Percentiles rank a stretch among this genome's conserved stretches.
Conservation (phyloP, 164 flowering plant genomes). For the Kingdonia uniflora region DNA sequence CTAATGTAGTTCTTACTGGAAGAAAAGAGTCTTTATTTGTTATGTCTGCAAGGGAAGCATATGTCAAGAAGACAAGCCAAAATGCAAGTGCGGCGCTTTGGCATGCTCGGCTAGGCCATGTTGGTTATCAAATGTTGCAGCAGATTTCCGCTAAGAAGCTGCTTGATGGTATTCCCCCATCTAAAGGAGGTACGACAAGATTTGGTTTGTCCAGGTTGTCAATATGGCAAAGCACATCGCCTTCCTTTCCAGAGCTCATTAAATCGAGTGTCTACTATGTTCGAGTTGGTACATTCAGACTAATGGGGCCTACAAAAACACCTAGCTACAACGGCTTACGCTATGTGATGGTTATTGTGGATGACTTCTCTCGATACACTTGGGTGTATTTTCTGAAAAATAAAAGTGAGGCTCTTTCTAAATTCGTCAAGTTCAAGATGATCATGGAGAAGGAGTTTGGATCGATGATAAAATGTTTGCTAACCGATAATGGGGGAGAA, state of each 20-base stretch:
- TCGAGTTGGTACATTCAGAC: no score
- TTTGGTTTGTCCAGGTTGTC: background rate
- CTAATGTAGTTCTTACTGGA: constrained; percentile 4
- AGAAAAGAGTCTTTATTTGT: constrained; percentile 4
- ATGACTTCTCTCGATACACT: no score
- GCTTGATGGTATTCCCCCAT: constrained; percentile 5
- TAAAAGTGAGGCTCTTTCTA: no score
- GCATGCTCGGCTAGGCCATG: constrained; percentile 1
- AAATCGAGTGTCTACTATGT: background rate
- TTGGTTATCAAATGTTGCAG: constrained; percentile 5
- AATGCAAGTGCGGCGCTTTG: background rate
- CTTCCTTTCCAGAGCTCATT: background rate
- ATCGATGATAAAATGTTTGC: no score
- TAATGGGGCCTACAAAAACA: no score
- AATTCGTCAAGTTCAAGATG: no score
- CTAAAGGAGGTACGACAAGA: background rate
- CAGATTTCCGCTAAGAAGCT: background rate
- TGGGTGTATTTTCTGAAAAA: no score
- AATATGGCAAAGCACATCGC: constrained; percentile 1
- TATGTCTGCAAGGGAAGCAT: background rate
- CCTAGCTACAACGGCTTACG: no score
- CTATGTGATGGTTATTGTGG: no score
- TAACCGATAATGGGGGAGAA: no score
- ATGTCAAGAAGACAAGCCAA: background rate
- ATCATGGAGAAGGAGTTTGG: no score